Conservation (phyloP, 2,329 filamentous ascomycete species). For the Nannizziopsis barbatae region DNA sequence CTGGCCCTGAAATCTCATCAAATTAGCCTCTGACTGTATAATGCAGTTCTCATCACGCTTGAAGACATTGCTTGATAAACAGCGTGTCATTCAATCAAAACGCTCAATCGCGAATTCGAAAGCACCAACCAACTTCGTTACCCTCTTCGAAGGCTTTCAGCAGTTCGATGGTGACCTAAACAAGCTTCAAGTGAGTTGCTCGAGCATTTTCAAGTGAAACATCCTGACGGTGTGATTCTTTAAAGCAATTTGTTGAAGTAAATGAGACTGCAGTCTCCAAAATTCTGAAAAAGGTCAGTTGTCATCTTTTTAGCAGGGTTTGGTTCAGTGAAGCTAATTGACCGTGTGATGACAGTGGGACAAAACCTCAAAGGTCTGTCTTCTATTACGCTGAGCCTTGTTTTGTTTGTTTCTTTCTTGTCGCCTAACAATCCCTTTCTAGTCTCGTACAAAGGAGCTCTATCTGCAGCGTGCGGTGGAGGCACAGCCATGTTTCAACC, state of each 20-base stretch:
- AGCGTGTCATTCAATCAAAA: constrained; percentile 75
- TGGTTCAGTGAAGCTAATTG: constrained; percentile 11
- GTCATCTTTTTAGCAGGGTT: background rate
- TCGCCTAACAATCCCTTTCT: constrained; percentile 17
- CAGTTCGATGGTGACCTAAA: constrained; percentile 95
- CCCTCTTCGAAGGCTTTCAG: constrained; percentile 90
- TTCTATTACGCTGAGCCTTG: constrained; percentile 9
- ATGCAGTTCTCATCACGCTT: constrained; percentile 79
- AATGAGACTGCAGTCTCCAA: constrained; percentile 98
- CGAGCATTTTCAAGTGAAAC: no score
- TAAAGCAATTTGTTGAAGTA: constrained; percentile 88
- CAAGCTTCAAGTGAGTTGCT: constrained; percentile 58
- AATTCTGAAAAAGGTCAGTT: constrained; percentile 78
- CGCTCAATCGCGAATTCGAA: constrained; percentile 65
- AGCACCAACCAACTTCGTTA: constrained; percentile 84
- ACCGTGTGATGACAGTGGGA: constrained; percentile 58
- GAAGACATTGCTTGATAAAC: constrained; percentile 88
- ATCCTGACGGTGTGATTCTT: constrained; percentile 6
- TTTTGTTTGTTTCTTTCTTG: background rate
- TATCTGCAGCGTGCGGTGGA: constrained; percentile 94
- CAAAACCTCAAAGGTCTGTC: constrained; percentile 79
- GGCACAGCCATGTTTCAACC: constrained; percentile 96
- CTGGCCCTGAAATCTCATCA: background rate
- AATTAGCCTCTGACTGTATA: background rate
- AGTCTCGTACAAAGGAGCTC: constrained; percentile 92